Evolutionary conservation across 306 rosid species (phyloP).

Genomic region (Betula pendula): DNA sequence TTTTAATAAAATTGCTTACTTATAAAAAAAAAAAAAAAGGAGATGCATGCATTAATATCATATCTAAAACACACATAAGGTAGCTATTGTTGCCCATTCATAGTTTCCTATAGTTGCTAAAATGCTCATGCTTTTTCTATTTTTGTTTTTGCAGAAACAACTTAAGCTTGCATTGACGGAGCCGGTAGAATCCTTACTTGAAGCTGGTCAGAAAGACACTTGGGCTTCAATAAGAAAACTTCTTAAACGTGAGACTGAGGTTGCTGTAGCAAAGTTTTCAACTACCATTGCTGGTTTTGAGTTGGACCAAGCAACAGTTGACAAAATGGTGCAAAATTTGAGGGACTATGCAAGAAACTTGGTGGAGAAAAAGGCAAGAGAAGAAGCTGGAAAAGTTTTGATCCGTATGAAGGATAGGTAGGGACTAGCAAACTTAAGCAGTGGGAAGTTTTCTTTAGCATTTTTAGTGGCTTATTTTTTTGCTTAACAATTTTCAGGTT

Average conservation of each 20-base stretch:
- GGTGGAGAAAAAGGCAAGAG: conserved; percentile 78
- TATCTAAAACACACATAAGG: too few species aligned
- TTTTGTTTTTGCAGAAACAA: conserved; percentile 49
- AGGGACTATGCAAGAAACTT: conserved; percentile 64
- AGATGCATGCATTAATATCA: too few species aligned
- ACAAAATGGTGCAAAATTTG: conserved; percentile 50
- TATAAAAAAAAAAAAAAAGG: too few species aligned
- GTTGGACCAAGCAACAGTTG: conserved; percentile 56
- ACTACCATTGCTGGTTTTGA: conserved; percentile 64
- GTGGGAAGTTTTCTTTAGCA: neutral
- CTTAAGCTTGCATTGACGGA: conserved; percentile 55
- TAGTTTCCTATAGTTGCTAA: neutral
- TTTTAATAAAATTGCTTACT: too few species aligned
- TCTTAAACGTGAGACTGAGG: conserved; percentile 64
- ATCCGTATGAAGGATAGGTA: conserved; percentile 93
- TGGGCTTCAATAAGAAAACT: conserved; percentile 79
- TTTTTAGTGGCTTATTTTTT: conserved; percentile 23
- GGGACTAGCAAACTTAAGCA: neutral
- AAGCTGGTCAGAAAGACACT: conserved; percentile 64
- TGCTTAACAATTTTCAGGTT: conserved; percentile 56
- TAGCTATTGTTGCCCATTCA: neutral
- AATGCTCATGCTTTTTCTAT: neutral
- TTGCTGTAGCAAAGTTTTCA: conserved; percentile 48
- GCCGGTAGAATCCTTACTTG: conserved; percentile 75
- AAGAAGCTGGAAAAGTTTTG: conserved; percentile 76